Base-by-base conservation (phyloP, 495 filamentous ascomycete genomes). In the Mycothermus thermophilus region DNA sequence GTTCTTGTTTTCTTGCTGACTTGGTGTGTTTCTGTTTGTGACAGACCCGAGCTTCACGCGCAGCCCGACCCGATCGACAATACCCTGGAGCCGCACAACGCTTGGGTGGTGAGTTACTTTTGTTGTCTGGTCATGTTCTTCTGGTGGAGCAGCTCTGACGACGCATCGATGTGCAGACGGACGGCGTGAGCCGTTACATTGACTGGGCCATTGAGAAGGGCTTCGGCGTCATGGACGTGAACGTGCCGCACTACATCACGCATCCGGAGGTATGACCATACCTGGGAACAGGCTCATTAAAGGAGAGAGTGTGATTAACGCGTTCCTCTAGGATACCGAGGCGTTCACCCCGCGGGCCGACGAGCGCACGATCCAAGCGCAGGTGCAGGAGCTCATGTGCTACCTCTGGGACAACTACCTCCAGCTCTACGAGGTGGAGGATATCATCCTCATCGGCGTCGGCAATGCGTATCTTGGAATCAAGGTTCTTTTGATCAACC, bases 351-450 rank as follows among this genome's bases (percentile, higher is more conserved):
- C 55, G 9, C 36, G 43, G 9, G 23, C 45, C 2, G 47, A 57
- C 18, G 58, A 61, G 40, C 41, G 54, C 20, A 42, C 49, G 1
- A 29, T 65, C 6, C 57, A 73, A 34, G 60, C 66, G 1, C 71
- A 76, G 27, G 77, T 77, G 0, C 71, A 79, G 35, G 80, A 90
- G 42, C 58, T 96, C 6, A 78, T 84, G 12, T 73, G 71, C 35
- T 96, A 93, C 47, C 54, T 97, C 21, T 97, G 92, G 92, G 88
- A 96, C 44, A 97, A 97, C 48, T 94, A 93, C 45, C 80, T 97
- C 22, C 82, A 93, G 68, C 76, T 80, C 3, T 69, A 74, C 40
- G 72, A 83, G 5, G 51, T 41, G 3, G 71, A 77, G 1, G 70
- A 85, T 15, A 67, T 96, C 15, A 77, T 88, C 52, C 66, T 96